Conservation (phyloP, 2,329 filamentous ascomycete species). For the Neurospora sp. region DNA sequence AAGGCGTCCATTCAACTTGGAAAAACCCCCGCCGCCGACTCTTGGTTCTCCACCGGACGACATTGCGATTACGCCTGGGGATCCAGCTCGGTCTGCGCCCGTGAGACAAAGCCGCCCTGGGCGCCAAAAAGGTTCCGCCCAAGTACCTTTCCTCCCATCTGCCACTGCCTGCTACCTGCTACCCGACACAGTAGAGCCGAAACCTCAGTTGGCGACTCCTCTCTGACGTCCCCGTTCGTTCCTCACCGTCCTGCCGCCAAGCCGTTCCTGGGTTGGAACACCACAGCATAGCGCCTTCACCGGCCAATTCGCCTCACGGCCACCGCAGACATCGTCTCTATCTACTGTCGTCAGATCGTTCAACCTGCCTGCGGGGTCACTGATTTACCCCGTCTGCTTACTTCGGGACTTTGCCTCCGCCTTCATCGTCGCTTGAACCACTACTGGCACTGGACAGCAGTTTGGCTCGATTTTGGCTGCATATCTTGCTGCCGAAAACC, state of each 20-base stretch:
- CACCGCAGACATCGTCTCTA: not conserved
- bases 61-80: constrained; percentile 5
- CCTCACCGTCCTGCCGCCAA: not conserved
- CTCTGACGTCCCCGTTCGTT: not conserved
- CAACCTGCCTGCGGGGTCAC: not conserved
- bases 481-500: not conserved
- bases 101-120: constrained; percentile 15
- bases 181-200: not conserved
- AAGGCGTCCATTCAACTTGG: constrained; percentile 10
- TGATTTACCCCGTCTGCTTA: not conserved
- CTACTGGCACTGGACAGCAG: not conserved
- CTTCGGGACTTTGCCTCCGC: not conserved
- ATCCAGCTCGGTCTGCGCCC: constrained; percentile 10
- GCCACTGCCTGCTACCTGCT: not conserved
- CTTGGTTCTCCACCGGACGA: constrained; percentile 12
- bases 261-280: not conserved
- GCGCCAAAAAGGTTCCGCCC: not conserved
- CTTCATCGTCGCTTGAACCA: not conserved
- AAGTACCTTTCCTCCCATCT: not conserved
- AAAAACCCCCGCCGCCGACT: constrained; percentile 9
- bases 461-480: not conserved
- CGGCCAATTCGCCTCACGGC: not conserved
- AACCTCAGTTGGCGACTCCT: not conserved
- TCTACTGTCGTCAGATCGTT: not conserved
- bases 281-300: not conserved